Evolutionary conservation across 805 yeast genomes (phyloP).

Genomic region (Candida arabinofermentans): DNA sequence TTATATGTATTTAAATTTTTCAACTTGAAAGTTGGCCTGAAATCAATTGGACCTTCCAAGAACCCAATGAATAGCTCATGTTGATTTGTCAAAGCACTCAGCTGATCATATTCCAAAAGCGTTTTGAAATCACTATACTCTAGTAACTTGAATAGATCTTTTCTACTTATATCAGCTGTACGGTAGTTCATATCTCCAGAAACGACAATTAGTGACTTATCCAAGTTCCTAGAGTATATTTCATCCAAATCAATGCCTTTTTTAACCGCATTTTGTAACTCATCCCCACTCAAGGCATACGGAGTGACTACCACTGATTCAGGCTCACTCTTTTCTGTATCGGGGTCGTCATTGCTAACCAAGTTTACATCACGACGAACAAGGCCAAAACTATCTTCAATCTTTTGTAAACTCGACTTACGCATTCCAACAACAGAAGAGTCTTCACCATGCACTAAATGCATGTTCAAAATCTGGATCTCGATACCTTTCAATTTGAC

Average conservation of each 20-base stretch:
- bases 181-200: conserved; percentile 59
- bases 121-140: conserved; percentile 28
- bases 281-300: conserved; percentile 15
- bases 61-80: conserved; percentile 40
- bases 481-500: conserved; percentile 28
- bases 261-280: conserved; percentile 8
- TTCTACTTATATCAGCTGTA: conserved; percentile 22
- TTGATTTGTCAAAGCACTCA: conserved; percentile 32
- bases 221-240: conserved; percentile 5
- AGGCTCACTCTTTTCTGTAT: background rate
- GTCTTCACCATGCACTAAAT: conserved; percentile 47
- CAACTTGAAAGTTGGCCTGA: conserved; percentile 55
- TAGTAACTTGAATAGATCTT: conserved; percentile 11
- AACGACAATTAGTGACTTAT: conserved; percentile 31
- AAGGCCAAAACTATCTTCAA: conserved; percentile 12
- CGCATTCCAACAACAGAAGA: conserved; percentile 12
- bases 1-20: conserved; percentile 25
- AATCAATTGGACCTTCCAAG: conserved; percentile 42
- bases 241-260: conserved; percentile 8
- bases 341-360: background rate
- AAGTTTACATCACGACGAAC: conserved; percentile 15
- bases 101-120: conserved; percentile 41
- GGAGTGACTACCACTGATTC: conserved; percentile 1
- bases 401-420: conserved; percentile 13
- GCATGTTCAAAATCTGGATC: conserved; percentile 44